Percentiles rank a stretch among this genome's conserved stretches.
Evolutionary conservation across 2,329 filamentous ascomycete species (phyloP).

Genomic region (Cladophialophora carrionii): DNA sequence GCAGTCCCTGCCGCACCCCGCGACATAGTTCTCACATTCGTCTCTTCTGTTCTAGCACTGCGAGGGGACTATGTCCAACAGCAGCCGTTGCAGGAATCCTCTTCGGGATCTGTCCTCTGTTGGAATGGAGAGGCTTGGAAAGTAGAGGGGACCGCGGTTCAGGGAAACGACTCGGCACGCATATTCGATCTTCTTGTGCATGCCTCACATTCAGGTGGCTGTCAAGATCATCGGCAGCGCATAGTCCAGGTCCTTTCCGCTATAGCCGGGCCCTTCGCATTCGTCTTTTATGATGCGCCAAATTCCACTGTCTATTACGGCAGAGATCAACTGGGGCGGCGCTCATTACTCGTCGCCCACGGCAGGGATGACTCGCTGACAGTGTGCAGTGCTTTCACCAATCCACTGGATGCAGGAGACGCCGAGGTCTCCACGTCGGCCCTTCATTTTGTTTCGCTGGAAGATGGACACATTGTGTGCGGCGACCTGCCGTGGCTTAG

Average conservation of each 20-base stretch:
- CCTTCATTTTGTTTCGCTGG: conserved; percentile 64
- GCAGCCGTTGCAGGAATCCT: conserved; percentile 70
- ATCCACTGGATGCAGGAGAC: conserved; percentile 54
- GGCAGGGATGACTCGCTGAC: conserved; percentile 53
- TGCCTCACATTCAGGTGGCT: conserved; percentile 42
- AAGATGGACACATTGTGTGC: conserved; percentile 2
- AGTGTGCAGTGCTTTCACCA: conserved; percentile 72
- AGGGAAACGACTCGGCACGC: conserved; percentile 75
- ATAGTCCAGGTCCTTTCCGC: conserved; percentile 60
- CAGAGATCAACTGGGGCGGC: conserved; percentile 81
- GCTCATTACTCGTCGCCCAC: conserved; percentile 67
- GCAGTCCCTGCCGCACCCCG: conserved; percentile 28
- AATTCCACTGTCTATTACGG: conserved; percentile 73
- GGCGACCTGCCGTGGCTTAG: conserved; percentile 26
- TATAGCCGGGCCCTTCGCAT: conserved; percentile 84
- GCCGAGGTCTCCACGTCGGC: conserved; percentile 82
- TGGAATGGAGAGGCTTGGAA: conserved; percentile 99
- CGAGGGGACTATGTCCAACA: conserved; percentile 70
- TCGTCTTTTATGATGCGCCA: conserved; percentile 74
- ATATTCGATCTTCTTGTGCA: conserved; percentile 65
- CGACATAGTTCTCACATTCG: conserved; percentile 61
- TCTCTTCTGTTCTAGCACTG: conserved; percentile 88
- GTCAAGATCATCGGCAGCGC: conserved; percentile 36
- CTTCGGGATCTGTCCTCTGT: conserved; percentile 71
- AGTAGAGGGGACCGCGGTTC: conserved; percentile 60